These are phyloP conservation scores for Phaseolus lunatus DNA, from an alignment of 306 rosid species.

Conservation along the genomic window DNA sequence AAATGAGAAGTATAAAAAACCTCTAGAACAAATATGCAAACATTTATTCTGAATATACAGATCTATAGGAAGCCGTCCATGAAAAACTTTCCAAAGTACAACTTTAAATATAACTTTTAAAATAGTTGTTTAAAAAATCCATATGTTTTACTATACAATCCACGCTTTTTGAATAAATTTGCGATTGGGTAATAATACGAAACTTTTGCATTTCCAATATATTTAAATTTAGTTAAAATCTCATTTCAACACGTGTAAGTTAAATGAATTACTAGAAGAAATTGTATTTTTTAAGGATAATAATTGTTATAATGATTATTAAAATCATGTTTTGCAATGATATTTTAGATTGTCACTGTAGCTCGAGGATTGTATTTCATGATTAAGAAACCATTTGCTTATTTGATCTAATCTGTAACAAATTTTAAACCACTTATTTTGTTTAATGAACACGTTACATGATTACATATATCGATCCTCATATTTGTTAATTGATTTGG, in stretches of 20 bases:
- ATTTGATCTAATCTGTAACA: neutral
- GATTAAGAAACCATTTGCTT: neutral
- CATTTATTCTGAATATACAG: no score
- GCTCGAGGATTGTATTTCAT: neutral
- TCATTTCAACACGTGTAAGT: neutral
- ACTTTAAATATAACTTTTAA: neutral
- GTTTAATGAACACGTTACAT: neutral
- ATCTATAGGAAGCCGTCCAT: no score
- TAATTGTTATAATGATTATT: neutral
- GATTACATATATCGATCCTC: neutral
- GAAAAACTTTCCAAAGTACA: no score
- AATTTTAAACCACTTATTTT: neutral
- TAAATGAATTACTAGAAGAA: neutral
- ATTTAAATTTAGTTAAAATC: neutral
- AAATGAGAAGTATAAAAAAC: no score
- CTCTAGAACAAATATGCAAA: no score
- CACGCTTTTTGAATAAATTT: neutral
- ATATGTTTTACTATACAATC: neutral
- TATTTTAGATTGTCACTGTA: neutral
- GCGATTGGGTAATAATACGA: neutral
- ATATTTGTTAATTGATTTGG: neutral
- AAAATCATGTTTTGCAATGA: neutral
- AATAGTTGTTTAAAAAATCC: neutral
- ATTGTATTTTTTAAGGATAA: neutral
- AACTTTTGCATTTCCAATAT: neutral